Conservation (phyloP, 805 yeast genomes). For the Kuraishia floccosa region DNA sequence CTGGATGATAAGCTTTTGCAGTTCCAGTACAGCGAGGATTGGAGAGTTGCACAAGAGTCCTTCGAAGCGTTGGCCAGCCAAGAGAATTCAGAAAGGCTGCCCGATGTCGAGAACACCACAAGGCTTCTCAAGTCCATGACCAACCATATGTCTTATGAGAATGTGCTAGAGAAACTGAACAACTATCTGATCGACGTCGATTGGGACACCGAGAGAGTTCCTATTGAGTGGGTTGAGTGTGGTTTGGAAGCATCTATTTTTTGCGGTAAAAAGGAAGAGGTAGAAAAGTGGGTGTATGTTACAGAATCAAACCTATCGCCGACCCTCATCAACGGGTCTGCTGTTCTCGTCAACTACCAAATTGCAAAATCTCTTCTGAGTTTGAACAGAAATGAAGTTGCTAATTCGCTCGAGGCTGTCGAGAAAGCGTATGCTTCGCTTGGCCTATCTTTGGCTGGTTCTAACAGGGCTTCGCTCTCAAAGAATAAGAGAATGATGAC, state of each 20-base stretch:
- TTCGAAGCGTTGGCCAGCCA: constrained; percentile 50
- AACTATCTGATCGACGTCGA: constrained; percentile 13
- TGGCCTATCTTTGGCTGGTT: constrained; percentile 46
- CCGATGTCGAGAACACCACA: constrained; percentile 26
- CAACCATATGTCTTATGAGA: constrained; percentile 67
- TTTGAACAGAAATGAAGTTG: constrained; percentile 21
- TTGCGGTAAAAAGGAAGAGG: constrained; percentile 38
- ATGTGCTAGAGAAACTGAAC: constrained; percentile 41
- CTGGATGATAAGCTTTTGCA: constrained; percentile 69
- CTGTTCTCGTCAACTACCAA: constrained; percentile 45
- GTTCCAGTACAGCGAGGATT: constrained; percentile 74
- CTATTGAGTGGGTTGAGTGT: constrained; percentile 48
- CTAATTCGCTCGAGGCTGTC: constrained; percentile 26
- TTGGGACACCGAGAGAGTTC: constrained; percentile 14
- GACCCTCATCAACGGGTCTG: constrained; percentile 32
- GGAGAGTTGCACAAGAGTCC: constrained; percentile 83
- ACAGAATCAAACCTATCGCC: constrained; percentile 25
- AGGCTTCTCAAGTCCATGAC: constrained; percentile 60
- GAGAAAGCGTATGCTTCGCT: constrained; percentile 41
- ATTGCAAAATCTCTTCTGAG: constrained; percentile 52
- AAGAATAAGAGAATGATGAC: constrained; percentile 36
- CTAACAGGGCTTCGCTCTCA: constrained; percentile 37
- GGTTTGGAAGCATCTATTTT: constrained; percentile 72
- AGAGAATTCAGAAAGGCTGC: background rate
- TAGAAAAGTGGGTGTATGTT: constrained; percentile 47